Percentiles rank a stretch among this genome's conserved stretches.
Conservation (phyloP, 306 rosid species). For the Cicer chorassanicum region DNA sequence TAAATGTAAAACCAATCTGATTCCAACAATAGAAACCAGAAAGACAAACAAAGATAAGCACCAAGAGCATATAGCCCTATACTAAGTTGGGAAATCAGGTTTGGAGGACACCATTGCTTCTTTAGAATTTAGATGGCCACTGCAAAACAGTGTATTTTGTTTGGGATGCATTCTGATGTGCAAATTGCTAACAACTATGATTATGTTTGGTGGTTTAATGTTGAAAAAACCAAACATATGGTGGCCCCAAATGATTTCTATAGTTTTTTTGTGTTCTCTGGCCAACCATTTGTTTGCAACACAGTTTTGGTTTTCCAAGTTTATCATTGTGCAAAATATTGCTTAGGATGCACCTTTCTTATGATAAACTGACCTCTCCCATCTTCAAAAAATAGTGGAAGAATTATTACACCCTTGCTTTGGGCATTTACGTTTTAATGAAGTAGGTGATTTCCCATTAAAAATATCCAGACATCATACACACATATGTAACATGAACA, state of each 20-base stretch:
- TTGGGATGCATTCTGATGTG: conserved; percentile 18
- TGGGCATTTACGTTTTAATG: not conserved
- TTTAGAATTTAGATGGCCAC: conserved; percentile 1
- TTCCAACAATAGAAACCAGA: not conserved
- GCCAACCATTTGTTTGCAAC: not conserved
- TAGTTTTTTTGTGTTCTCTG: not conserved
- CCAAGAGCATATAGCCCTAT: not conserved
- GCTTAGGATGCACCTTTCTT: conserved; percentile 55
- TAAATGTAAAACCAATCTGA: too few species aligned
- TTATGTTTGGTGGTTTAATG: not conserved
- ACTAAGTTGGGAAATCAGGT: not conserved
- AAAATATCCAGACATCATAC: not conserved
- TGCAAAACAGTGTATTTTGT: conserved; percentile 5
- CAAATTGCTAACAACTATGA: not conserved
- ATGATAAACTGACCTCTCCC: conserved; percentile 46
- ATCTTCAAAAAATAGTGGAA: conserved; percentile 41
- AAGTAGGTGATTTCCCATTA: not conserved
- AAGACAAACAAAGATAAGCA: not conserved
- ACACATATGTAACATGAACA: not conserved
- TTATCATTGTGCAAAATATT: conserved; percentile 59
- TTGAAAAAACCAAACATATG: not conserved
- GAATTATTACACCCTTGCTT: conserved; percentile 45
- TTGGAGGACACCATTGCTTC: not conserved
- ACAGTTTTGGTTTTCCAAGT: conserved; percentile 51
- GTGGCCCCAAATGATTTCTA: not conserved